Evolutionary conservation across 2,329 filamentous ascomycete species (phyloP).

Genomic region (Talaromyces albobiverticillius): DNA sequence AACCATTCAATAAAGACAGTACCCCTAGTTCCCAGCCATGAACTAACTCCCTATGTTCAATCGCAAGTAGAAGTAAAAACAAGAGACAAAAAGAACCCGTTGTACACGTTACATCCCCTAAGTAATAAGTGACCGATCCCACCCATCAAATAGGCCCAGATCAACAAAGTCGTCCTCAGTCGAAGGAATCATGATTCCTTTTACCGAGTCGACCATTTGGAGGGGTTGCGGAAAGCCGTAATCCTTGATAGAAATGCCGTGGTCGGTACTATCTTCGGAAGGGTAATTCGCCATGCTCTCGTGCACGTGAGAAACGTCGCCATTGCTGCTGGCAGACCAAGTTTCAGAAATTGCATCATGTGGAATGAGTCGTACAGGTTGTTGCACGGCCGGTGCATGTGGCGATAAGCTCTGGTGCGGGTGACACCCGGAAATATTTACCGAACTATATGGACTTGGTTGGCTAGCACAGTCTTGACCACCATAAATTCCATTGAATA

Average conservation of each 20-base stretch:
- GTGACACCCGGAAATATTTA: constrained; percentile 16
- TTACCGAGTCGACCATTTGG: constrained; percentile 32
- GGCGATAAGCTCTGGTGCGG: constrained; percentile 3
- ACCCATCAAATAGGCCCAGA: constrained; percentile 28
- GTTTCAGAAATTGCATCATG: constrained; percentile 38
- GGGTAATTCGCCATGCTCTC: constrained; percentile 55
- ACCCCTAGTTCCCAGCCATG: not conserved
- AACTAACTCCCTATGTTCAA: not conserved
- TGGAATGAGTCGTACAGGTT: constrained; percentile 16
- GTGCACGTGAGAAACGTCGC: constrained; percentile 31
- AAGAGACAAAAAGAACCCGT: not conserved
- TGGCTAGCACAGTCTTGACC: constrained; percentile 40
- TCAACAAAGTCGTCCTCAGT: constrained; percentile 33
- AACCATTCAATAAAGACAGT: not conserved
- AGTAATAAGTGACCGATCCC: constrained; percentile 30
- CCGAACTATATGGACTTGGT: constrained; percentile 32
- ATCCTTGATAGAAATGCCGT: constrained; percentile 1
- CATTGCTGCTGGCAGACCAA: constrained; percentile 37
- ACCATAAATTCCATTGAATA: constrained; percentile 58
- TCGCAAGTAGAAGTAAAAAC: constrained; percentile 23
- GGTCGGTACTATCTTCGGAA: constrained; percentile 53
- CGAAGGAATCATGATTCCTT: constrained; percentile 35
- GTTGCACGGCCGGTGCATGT: constrained; percentile 1
- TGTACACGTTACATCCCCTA: not conserved
- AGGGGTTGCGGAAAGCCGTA: constrained; percentile 25